Base-by-base conservation (phyloP, 2,329 filamentous ascomycete species). In the Ophiognomonia clavigignenti-juglandacearum region DNA sequence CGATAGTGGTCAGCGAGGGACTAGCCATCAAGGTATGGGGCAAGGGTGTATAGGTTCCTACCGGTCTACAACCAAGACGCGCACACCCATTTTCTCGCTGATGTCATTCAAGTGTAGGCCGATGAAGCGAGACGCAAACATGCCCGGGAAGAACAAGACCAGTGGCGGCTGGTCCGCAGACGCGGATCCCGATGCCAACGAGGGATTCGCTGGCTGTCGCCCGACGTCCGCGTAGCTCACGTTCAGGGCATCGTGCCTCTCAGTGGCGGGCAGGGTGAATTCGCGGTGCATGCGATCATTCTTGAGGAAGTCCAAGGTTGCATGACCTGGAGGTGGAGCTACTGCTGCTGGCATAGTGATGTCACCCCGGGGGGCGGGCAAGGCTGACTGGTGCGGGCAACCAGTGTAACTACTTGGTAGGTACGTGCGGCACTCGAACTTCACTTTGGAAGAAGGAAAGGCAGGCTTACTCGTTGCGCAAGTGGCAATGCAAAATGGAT, bases 51-150 rank as follows among this genome's bases (percentile, higher is more conserved):
- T 10, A 7, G 45, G 8, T n/a, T n/a, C 46, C 18, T 37, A 60
- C 48, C 48, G 38, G 14, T 51, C 48, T 6, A 51, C 39, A 3
- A 45, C 35, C 34, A 55, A 29, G 6, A 53, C 48, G 3, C 51
- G 42, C 3, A 53, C 45, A n/a, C 51, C 51, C 11, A 51, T 35
- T 38, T 44, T 51, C 24, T 48, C 45, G 10, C 44, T 48, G 24
- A 53, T 41, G 3, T 40, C 44, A 31, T 53, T 48, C 34, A 53
- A 27, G 29, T 11, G 39, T 29, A 51, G 31, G 20, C 32, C 31
- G 4, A 53, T 29, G 24, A 40, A 45, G 4, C 51, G 51, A 11
- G 48, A 48, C 3, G 45, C 56, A 32, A 59, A 61, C 54, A 61
- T 56, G 14, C 51, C 51, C 6, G 51, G 51, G 4, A 53, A 46